Base-by-base conservation (phyloP, 148 eudicot species). In the Persicaria tinctoria region DNA sequence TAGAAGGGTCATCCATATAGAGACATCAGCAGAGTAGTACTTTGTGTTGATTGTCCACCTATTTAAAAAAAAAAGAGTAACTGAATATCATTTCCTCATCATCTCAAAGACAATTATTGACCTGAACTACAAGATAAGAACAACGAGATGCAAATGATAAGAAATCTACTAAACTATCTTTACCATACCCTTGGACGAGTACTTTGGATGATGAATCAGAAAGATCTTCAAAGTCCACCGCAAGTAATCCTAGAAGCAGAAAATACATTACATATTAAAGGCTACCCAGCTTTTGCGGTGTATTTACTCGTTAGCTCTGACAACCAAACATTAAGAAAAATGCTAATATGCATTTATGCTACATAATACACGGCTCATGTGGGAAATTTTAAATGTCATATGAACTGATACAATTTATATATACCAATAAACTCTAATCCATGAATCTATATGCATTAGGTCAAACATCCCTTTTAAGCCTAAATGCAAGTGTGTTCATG, bases 31-130 rank as follows among this genome's bases (percentile, higher is more conserved):
- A 56, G 87, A 79, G 76, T 95, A 95, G 82, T 95, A 95, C 80
- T 95, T 95, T 10, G 96, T 95, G 84, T 89, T 82, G 80, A 95
- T 90, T 41, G 90, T 92, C 99, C 99, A 95, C 84, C 99, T 95
- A 82, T 75, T 18, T 11, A 51, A 0, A 20, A 46, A 79, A 4
- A 32, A 54, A 71, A 74, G 27, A 76, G 74, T 70, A 78, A 75
- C 78, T 64, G 8, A 16, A 14, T 23, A 75, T 72, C 47, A 66
- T 17, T 41, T 8, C 70, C 70, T 66, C 13, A 14, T 14, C 41
- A 47, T 66, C 70, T 66, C 9, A 38, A 41, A 66, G 47, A 64
- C 46, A 72, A 74, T 16, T 16, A 14, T 68, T 32, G 38, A 2
- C 45, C 6, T 66, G 47, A 66, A 50, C 8, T 13, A 5, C 8